Evolutionary conservation across 2,329 filamentous ascomycete genomes (phyloP), one percentile per base, ranked within the genome.

Genomic region (Fusarium stilboides): DNA sequence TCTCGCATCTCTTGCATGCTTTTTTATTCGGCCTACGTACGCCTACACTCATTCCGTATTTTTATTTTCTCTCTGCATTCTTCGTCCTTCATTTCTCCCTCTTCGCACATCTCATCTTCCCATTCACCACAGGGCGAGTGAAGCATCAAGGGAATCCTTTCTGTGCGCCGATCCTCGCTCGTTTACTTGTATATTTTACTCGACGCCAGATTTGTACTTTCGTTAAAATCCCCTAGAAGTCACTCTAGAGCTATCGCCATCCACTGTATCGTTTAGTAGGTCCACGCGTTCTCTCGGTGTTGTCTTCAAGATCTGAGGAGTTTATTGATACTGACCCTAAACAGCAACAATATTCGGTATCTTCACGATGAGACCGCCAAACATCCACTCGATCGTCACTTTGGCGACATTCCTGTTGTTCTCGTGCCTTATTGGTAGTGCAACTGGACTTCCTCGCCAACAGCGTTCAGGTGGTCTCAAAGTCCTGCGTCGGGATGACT

Each of bases 281-380:
- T 40, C 13, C 33, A 56, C 20, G 37, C 17, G 22, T 17, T 47
- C 12, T 6, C 15, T 17, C 2, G 5, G 19, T 26, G 19, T 14
- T 20, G 19, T 12, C 17, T 26, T 26, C 20, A 8, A 34, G 26
- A 20, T 22, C 8, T 14, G 31, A 51, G 37, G 22, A 47, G 42
- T 10, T n/a, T 22, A 9, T 43, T 17, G 15, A 31, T 49, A 19
- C 62, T 70, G 9, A 69, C 49, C 19, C 14, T 15, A 31, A 37
- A 39, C 13, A 45, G 12, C 24, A 60, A 39, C 22, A 68, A 42
- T 43, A 60, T 49, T 49, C 37, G 28, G 43, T 22, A n/a, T 52
- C 57, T 52, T 60, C 75, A 77, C 36, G 55, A 85, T 85, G 83
- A 81, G 78, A 68, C 72, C 58, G 26, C 77, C 69, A 15, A 62